Base-by-base conservation (phyloP, 345 rosid genomes). In the Camelina laxa region DNA sequence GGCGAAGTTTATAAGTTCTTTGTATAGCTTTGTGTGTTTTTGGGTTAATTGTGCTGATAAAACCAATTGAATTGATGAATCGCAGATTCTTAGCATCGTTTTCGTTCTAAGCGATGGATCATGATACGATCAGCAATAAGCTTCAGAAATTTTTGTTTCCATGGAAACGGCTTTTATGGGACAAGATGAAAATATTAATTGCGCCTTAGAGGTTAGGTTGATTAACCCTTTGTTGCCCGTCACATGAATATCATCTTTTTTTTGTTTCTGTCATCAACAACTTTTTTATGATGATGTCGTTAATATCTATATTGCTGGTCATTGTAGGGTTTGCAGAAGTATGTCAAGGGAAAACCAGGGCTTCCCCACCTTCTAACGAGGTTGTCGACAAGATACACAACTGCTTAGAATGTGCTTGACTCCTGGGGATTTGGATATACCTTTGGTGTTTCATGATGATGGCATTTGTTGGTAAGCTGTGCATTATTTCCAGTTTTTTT, bases 381-480 rank as follows among this genome's bases (percentile, higher is more conserved):
- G 88, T 83, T 74, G 70, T 79, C 16, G 81, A 78, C 55, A 85
- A 83, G 80, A 84, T 86, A 60, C 58, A 75, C 58, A 75, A 60
- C 65, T 83, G 65, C 69, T 87, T 75, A 85, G 78, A 77, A 82
- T 82, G 42, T 87, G 88, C 69, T 75, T 87, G 82, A 81, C 65
- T 79, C 86, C 92, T 50, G 80, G 85, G 76, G 89, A 81, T 83
- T 82, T 88, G 76, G 87, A 87, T 79, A 86, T 83, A 72, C 86
- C 87, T 0, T 49, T 67, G 24, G 78, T 80, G 63, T 84, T 86
- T 66, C 85, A 57, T 58, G 41, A 75, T 71, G 85, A 84, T 84
- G 77, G 84, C 84, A 88, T 21, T 85, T 85, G 86, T 84, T 87
- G 87, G 95, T 87, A 87, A 69, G 72, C 15, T 27, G 4, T 53